These are phyloP conservation scores for Penicillium janthinellum DNA, from an alignment of 2,329 filamentous ascomycete species.

Conservation along the genomic window DNA sequence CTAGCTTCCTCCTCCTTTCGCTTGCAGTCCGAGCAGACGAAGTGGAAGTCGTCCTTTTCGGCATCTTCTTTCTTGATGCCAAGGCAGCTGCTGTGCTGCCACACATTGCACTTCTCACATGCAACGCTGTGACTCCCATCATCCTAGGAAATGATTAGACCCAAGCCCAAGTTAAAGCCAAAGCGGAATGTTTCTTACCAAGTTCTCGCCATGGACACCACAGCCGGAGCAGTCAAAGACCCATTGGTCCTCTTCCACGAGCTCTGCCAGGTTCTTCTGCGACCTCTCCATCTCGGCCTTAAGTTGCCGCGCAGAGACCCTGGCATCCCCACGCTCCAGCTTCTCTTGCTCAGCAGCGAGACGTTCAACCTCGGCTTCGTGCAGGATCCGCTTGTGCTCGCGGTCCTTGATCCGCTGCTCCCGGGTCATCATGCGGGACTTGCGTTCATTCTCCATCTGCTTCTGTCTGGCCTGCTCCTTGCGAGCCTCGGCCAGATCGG, in stretches of 20 bases:
- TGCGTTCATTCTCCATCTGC: conserved; percentile 73
- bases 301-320: conserved; percentile 77
- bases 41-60: conserved; percentile 83
- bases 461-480: conserved; percentile 61
- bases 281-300: conserved; percentile 79
- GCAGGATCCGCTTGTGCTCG: conserved; percentile 76
- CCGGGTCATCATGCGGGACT: conserved; percentile 77
- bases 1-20: conserved; percentile 65
- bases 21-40: conserved; percentile 78
- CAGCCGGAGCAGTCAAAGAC: conserved; percentile 90
- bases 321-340: conserved; percentile 56
- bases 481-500: conserved; percentile 65
- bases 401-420: conserved; percentile 85
- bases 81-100: conserved; percentile 95
- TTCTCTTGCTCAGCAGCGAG: conserved; percentile 75
- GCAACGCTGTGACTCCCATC: conserved; percentile 92
- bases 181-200: conserved; percentile 45
- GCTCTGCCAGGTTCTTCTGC: conserved; percentile 71
- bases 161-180: background rate
- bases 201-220: conserved; percentile 82
- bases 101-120: conserved; percentile 90
- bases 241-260: conserved; percentile 82
- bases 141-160: conserved; percentile 56
- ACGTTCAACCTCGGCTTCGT: conserved; percentile 79
- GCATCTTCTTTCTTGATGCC: conserved; percentile 77